These are phyloP conservation scores for Eutrema yunnanense DNA, from an alignment of 345 rosid genomes.

Conservation along the genomic window DNA sequence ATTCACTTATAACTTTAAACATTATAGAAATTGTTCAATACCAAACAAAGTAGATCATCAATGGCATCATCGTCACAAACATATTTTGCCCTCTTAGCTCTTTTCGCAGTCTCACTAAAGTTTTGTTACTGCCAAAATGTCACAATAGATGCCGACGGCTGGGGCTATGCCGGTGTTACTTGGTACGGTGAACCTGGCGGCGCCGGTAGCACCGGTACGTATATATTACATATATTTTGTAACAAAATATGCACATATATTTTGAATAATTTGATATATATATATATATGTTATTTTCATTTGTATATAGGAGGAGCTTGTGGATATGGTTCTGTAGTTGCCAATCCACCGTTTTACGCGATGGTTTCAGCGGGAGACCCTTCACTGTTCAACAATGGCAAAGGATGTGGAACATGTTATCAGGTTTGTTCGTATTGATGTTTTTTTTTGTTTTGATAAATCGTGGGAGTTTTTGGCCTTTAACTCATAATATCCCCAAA, in stretches of 20 bases:
- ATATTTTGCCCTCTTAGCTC: neutral
- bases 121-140: conserved; percentile 12
- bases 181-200: conserved; percentile 59
- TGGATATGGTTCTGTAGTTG: conserved; percentile 44
- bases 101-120: neutral
- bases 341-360: conserved; percentile 36
- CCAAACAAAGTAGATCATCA: neutral
- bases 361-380: conserved; percentile 56
- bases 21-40: neutral
- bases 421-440: conserved; percentile 31
- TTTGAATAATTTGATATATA: neutral
- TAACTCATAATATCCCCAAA: no score
- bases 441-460: no score
- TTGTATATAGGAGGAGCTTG: conserved; percentile 64
- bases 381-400: conserved; percentile 42
- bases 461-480: no score
- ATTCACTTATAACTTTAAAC: neutral
- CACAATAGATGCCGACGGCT: neutral
- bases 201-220: conserved; percentile 48
- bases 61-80: conserved; percentile 8
- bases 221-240: neutral
- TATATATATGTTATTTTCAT: neutral
- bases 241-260: neutral
- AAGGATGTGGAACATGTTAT: conserved; percentile 39
- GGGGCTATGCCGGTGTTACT: conserved; percentile 45